Evolutionary conservation across 2,329 filamentous ascomycete genomes (phyloP), one percentile per base, ranked within the genome.

Genomic region (Erysiphe pulchra): DNA sequence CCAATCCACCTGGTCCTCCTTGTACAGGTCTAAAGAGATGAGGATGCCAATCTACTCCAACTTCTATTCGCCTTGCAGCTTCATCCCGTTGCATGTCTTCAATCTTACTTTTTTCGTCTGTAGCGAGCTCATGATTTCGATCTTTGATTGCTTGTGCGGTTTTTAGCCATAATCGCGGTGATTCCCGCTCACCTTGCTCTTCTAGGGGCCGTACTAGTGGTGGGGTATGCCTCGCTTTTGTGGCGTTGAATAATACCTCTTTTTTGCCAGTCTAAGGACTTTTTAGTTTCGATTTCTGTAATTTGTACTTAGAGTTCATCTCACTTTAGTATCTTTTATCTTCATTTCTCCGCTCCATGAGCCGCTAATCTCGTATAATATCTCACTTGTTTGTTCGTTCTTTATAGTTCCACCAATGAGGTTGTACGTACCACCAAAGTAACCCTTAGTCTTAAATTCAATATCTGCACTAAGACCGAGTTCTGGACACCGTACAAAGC

Each of bases 401-500:
- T 80, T 92, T 63, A 98, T 92, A 37, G 69, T 76, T 9, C 90
- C 90, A 9, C 84, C 85, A 55, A 98, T 93, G 34, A 85, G 84
- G 57, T 98, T 94, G 63, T 98, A 98, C 1, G 82, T 90, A 8
- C 90, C 90, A 45, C 84, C 79, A 51, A 98, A 87, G 72, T 92
- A 98, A 5, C 90, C 90, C 63, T 95, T 95, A 45, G 84, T 92
- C 65, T 95, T 95, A 71, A 98, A 98, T 53, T 98, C 90, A 49
- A 98, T 76, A 59, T 98, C 87, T 49, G 85, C 87, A 24, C 76
- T 72, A 16, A 98, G 68, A 47, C 85, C 78, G 16, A 84, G 72
- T 60, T 95, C 87, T 0, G 87, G 84, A 60, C 90, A 95, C 52
- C 78, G 73, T 17, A 98, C 82, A 55, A 85, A 83, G 59, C 86